A percentile compares a stretch with the other conserved stretches of the same genome.
Conservation (phyloP, 179 eudicot genomes). For the Silene vulgaris region DNA sequence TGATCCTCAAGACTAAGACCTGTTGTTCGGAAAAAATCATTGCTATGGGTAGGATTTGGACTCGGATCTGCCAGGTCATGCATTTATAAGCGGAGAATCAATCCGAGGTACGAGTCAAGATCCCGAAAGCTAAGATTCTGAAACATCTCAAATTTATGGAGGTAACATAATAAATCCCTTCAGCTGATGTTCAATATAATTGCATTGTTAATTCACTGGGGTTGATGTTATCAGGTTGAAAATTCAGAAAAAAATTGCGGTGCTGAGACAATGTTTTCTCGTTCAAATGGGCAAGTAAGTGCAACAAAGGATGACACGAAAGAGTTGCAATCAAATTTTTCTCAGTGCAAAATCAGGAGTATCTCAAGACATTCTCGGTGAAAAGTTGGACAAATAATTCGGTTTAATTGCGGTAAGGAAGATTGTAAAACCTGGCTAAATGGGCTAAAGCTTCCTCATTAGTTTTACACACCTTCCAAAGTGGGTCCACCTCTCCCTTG, state of each 20-base stretch:
- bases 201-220: background rate
- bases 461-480: conserved; percentile 70
- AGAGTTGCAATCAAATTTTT: background rate
- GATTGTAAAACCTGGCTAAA: conserved; percentile 52
- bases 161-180: background rate
- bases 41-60: no score
- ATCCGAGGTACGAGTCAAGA: no score
- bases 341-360: background rate
- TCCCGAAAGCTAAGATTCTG: background rate
- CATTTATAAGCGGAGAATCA: background rate
- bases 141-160: background rate
- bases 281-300: background rate
- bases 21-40: conserved; percentile 6
- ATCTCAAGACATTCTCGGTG: background rate
- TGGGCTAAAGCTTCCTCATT: conserved; percentile 63
- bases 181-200: background rate
- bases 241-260: background rate
- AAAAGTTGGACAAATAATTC: background rate
- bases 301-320: background rate
- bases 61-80: background rate
- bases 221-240: background rate
- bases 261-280: background rate
- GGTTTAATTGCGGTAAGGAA: conserved; percentile 27
- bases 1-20: background rate
- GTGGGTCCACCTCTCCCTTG: conserved; percentile 62